Evolutionary conservation across 2,329 filamentous ascomycete species (phyloP), one percentile per base, ranked within the genome.

Genomic region (Hypoxylon sp.): DNA sequence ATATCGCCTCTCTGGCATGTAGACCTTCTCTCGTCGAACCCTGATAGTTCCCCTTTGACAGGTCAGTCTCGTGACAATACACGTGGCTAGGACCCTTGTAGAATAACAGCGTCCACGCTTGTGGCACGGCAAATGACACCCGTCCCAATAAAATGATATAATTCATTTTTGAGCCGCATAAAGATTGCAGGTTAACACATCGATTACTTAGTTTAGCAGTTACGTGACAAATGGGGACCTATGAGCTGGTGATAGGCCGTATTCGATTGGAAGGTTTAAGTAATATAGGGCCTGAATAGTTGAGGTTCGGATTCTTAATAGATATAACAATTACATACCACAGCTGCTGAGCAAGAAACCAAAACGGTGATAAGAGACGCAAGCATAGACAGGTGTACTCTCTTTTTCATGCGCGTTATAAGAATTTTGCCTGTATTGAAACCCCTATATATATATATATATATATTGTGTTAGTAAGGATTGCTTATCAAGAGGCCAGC

Each of bases 171-270:
- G 5, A 14, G 23, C n/a, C 52, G 43, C 41, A 41, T 70, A 19
- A 65, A 67, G 48, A 41, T 29, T 16, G 48, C 66, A 34, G 70
- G 70, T n/a, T 71, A 68, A 70, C 54, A 55, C 43, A 51, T 68
- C 8, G 55, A 68, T 27, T 45, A 64, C 12, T 48, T 73, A 34
- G 23, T 61, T 25, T 25, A 47, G 34, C 63, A 21, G 27, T 27
- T 70, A 23, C 48, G 57, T 21, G 34, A 34, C 16, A 59, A 71
- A 65, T 72, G 65, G 69, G 52, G 34, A 41, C 16, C 14, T 41
- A 41, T 41, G 19, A 14, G 16, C 37, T 41, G 16, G 21, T 37
- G 37, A 21, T 34, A 34, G 12, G 30, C 5, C 8, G 16, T 3
- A 41, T 11, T 41, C 7, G 16, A 19, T 41, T n/a, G 32, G 37